Percentiles rank a stretch among this genome's conserved stretches.
Evolutionary conservation across 179 eudicot species (phyloP).

Genomic region (Amaranthus tricolor): DNA sequence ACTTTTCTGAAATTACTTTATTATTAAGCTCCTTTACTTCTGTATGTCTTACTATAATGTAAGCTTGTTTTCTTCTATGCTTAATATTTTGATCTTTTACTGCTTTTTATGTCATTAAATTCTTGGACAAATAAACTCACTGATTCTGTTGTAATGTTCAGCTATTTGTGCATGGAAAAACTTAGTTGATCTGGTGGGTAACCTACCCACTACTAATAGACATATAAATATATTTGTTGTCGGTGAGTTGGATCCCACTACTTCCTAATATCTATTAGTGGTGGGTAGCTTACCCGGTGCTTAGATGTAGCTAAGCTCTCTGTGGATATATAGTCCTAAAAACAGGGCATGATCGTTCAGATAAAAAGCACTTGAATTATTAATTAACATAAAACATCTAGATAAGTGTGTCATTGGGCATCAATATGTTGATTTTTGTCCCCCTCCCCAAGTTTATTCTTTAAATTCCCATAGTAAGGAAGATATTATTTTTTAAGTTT

Average conservation of each 20-base stretch:
- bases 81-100: background rate
- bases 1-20: background rate
- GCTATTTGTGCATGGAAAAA: background rate
- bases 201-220: background rate
- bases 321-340: background rate
- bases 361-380: background rate
- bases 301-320: background rate
- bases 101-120: background rate
- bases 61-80: background rate
- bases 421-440: too few species aligned
- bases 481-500: background rate
- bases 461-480: background rate
- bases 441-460: background rate
- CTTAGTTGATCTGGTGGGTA: background rate
- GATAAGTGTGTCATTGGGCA: slow-evolving; percentile 12
- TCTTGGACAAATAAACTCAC: background rate
- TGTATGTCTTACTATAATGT: background rate
- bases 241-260: too few species aligned
- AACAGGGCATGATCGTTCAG: background rate
- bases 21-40: background rate
- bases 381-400: background rate
- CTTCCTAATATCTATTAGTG: background rate
- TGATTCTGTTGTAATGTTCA: background rate
- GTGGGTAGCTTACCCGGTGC: background rate
- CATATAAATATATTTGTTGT: background rate